Evolutionary conservation across 2,329 filamentous ascomycete genomes (phyloP).

Genomic region (Verticillium tricorpus): DNA sequence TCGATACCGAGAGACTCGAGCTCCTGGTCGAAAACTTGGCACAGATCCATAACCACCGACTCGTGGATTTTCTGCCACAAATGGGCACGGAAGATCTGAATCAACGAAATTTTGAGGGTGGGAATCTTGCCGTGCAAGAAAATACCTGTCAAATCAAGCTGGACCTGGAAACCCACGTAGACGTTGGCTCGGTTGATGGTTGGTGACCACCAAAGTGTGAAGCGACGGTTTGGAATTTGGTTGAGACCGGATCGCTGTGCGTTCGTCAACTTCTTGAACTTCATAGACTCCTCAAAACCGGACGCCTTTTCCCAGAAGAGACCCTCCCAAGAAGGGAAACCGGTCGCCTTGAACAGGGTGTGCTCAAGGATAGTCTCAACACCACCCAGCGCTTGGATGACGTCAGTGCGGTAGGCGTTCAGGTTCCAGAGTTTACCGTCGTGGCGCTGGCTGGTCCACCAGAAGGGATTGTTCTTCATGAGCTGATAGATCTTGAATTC

Average conservation of each 20-base stretch:
- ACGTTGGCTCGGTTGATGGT: slow-evolving; percentile 96
- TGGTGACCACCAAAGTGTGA: slow-evolving; percentile 95
- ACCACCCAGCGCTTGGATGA: slow-evolving; percentile 92
- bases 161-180: slow-evolving; percentile 98
- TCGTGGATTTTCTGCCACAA: slow-evolving; percentile 99
- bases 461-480: slow-evolving; percentile 99
- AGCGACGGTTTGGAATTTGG: slow-evolving; percentile 97
- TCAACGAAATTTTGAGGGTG: slow-evolving; percentile 93
- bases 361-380: slow-evolving; percentile 98
- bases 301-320: slow-evolving; percentile 78
- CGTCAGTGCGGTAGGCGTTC: slow-evolving; percentile 92
- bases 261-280: slow-evolving; percentile 98
- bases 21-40: slow-evolving; percentile 97
- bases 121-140: slow-evolving; percentile 99
- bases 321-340: slow-evolving; percentile 95
- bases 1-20: slow-evolving; percentile 93
- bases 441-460: slow-evolving; percentile 97
- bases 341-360: slow-evolving; percentile 93
- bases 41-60: slow-evolving; percentile 97
- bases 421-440: slow-evolving; percentile 98
- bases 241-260: slow-evolving; percentile 95
- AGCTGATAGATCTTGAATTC: slow-evolving; percentile 99
- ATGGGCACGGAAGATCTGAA: slow-evolving; percentile 98
- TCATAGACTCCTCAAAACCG: slow-evolving; percentile 65
- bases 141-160: slow-evolving; percentile 94